Conservation (phyloP, 1,284 basidiomycete species). For the Sphaerobolus stellatus region DNA sequence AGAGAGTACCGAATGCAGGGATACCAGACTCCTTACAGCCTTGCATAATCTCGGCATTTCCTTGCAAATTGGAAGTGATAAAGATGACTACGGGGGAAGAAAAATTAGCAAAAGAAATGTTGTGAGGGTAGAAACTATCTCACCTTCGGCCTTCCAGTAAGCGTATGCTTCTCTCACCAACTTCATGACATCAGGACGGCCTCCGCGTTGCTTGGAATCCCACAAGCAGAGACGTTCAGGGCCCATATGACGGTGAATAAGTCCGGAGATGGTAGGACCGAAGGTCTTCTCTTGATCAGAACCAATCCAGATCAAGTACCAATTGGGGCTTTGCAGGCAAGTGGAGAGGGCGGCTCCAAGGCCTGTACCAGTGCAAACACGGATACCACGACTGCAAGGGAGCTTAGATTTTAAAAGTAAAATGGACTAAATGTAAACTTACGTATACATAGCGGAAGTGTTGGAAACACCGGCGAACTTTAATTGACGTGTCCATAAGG, state of each 20-base stretch:
- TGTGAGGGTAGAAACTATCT: constrained; percentile 14
- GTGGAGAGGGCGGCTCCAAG: constrained; percentile 74
- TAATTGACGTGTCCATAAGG: constrained; percentile 69
- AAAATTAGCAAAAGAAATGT: constrained; percentile 3
- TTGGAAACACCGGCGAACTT: constrained; percentile 82
- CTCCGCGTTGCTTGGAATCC: constrained; percentile 68
- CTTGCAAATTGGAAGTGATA: constrained; percentile 73
- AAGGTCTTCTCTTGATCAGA: constrained; percentile 78
- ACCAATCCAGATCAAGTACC: constrained; percentile 81
- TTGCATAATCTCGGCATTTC: constrained; percentile 72
- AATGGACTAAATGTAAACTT: background rate
- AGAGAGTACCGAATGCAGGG: constrained; percentile 68
- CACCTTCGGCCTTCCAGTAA: constrained; percentile 72
- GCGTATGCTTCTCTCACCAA: constrained; percentile 64
- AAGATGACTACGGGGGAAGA: constrained; percentile 54
- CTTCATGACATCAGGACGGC: constrained; percentile 76
- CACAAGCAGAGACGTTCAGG: constrained; percentile 69
- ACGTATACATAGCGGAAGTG: constrained; percentile 67
- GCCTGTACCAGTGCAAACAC: constrained; percentile 76
- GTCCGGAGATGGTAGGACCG: constrained; percentile 67
- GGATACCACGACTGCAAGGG: constrained; percentile 53
- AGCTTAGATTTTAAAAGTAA: background rate
- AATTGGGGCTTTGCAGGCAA: constrained; percentile 66
- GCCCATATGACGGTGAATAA: constrained; percentile 64
- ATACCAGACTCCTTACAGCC: constrained; percentile 75